These are phyloP conservation scores for Chalciporus sp. DNA, from an alignment of 1,284 basidiomycete species.

Conservation along the genomic window DNA sequence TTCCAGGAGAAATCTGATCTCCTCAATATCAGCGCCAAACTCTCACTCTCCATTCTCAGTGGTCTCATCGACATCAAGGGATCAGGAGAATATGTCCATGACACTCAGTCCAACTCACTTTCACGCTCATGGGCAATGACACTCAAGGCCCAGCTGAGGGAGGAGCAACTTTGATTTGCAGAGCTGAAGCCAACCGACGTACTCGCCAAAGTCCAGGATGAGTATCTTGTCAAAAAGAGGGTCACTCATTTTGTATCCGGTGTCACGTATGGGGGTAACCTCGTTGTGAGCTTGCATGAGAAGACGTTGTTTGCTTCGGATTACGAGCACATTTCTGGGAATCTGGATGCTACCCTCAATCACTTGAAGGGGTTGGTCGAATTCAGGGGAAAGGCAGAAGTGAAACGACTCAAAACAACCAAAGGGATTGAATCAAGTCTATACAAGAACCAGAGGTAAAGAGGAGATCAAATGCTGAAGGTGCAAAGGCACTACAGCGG, in stretches of 20 bases:
- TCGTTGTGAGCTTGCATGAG: not conserved
- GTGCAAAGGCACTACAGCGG: no score
- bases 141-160: not conserved
- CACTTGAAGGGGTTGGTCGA: not conserved
- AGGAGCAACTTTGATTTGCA: not conserved
- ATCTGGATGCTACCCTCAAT: not conserved
- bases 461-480: no score
- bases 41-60: not conserved
- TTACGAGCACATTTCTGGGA: not conserved
- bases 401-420: no score
- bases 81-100: not conserved
- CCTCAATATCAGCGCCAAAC: not conserved
- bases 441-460: no score
- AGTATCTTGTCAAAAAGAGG: not conserved
- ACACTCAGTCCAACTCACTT: not conserved
- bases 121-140: not conserved
- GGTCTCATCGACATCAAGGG: not conserved
- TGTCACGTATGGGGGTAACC: not conserved
- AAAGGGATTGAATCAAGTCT: not conserved
- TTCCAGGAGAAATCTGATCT: not conserved
- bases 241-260: not conserved
- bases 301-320: not conserved
- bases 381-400: not conserved
- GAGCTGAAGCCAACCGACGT: not conserved
- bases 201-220: not conserved